Base-by-base conservation (phyloP, 176 grass and related monocot genomes). In the Thinopyrum elongatum region DNA sequence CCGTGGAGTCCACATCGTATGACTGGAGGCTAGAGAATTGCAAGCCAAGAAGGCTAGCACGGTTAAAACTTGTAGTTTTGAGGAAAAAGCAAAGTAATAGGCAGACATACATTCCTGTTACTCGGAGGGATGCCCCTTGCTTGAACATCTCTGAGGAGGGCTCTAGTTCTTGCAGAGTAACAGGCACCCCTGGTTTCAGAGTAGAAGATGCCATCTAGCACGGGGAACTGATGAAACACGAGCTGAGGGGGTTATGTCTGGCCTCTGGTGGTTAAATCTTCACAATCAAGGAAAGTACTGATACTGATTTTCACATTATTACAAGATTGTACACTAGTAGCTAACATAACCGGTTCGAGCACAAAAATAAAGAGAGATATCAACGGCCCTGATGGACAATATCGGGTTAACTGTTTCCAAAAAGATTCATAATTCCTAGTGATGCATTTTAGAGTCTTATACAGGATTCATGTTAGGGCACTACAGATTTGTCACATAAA, bases 91-190 rank as follows among this genome's bases (percentile, higher is more conserved):
- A 31, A 31, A 3, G 30, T 31, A 31, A 31, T 31, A 31, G 30
- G 9, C 38, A 67, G 17, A 86, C 85, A 61, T 83, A 98, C 93
- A 28, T 92, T 91, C 95, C 95, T 11, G 90, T 94, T 78, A 98
- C 89, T 62, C 90, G 77, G 70, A 98, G 86, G n/a, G 95, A 98
- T 16, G 79, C 81, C 31, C 88, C 89, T 78, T 95, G 95, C 78
- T 87, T 92, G 81, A 92, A 94, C 59, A 94, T 83, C 58, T 92
- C 87, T 25, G 90, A 98, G 70, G 88, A 87, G 35, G 93, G 84
- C 44, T 90, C 83, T 39, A 94, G 64, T 68, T 98, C 93, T 70
- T 79, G 88, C 75, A 95, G 51, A 83, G 83, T 89, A 68, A 91
- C 38, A n/a, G 90, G 95, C 62, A 92, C 82, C 11, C 93, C 95